These are phyloP conservation scores for Silene noctiflora DNA, from an alignment of 179 eudicot species.

Conservation along the genomic window DNA sequence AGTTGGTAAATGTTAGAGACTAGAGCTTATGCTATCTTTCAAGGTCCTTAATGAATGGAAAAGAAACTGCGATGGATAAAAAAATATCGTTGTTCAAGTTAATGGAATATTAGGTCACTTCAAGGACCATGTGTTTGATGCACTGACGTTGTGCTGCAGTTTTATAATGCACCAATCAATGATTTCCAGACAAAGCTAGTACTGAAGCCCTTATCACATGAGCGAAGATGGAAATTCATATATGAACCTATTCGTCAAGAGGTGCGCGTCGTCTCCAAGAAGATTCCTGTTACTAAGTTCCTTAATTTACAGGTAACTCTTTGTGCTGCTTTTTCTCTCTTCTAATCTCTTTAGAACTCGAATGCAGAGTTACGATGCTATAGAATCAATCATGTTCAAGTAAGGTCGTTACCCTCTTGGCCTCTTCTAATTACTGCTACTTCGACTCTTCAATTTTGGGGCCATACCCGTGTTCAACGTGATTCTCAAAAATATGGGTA, in stretches of 20 bases:
- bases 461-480: not conserved
- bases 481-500: no score
- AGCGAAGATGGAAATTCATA: slow-evolving; percentile 70
- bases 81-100: not conserved
- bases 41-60: not conserved
- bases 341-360: not conserved
- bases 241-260: slow-evolving; percentile 75
- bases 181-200: slow-evolving; percentile 74
- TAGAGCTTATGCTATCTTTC: not conserved
- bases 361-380: not conserved
- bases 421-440: not conserved
- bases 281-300: slow-evolving; percentile 77
- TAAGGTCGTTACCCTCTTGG: not conserved
- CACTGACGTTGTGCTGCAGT: slow-evolving; percentile 35
- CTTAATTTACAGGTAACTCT: slow-evolving; percentile 69
- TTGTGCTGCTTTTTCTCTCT: not conserved
- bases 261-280: slow-evolving; percentile 76
- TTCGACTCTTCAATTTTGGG: not conserved
- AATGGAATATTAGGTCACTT: not conserved
- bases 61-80: not conserved
- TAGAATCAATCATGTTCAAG: not conserved
- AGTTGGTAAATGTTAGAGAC: not conserved
- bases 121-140: slow-evolving; percentile 10
- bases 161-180: slow-evolving; percentile 70
- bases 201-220: slow-evolving; percentile 67